Conservation (phyloP, 129 eudicot species). For the Centrapalus pauciflorus region DNA sequence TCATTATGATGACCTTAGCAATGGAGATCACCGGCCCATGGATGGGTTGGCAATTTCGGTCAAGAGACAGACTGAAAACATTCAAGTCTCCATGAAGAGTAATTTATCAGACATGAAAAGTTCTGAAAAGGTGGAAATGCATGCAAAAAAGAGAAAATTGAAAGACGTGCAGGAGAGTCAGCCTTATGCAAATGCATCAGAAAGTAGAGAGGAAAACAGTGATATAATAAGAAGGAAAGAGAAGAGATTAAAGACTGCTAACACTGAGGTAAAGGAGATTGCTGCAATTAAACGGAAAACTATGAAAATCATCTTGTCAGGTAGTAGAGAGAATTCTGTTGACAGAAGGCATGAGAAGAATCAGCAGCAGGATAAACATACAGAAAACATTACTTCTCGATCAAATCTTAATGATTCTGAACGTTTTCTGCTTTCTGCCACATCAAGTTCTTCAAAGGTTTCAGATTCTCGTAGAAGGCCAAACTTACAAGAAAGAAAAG, state of each 20-base stretch:
- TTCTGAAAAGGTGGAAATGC: slow-evolving; percentile 22
- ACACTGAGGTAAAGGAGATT: slow-evolving; percentile 35
- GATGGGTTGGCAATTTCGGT: slow-evolving; percentile 30
- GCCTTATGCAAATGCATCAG: slow-evolving; percentile 17
- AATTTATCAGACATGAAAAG: slow-evolving; percentile 30
- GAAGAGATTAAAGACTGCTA: slow-evolving; percentile 43
- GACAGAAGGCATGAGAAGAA: slow-evolving; percentile 30
- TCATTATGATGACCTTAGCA: slow-evolving; percentile 26
- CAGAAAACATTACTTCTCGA: slow-evolving; percentile 17
- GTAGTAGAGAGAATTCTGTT: slow-evolving; percentile 28
- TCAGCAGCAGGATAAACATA: slow-evolving; percentile 29
- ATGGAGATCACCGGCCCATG: slow-evolving; percentile 23
- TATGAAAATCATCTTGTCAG: slow-evolving; percentile 26
- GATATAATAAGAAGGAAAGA: slow-evolving; percentile 31
- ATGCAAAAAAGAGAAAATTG: slow-evolving; percentile 62
- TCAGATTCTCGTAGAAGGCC: slow-evolving; percentile 58
- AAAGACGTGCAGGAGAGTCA: slow-evolving; percentile 44
- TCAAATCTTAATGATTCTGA: slow-evolving; percentile 42
- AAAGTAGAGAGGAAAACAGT: slow-evolving; percentile 27
- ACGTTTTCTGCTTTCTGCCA: slow-evolving; percentile 40
- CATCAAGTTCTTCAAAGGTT: slow-evolving; percentile 84
- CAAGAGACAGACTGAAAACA: slow-evolving; percentile 28
- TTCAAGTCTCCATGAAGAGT: slow-evolving; percentile 23
- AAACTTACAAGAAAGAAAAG: slow-evolving; percentile 44
- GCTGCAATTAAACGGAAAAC: slow-evolving; percentile 23